These are phyloP conservation scores for Pseudogymnoascus sp. DNA, from an alignment of 2,329 filamentous ascomycete species.

Conservation along the genomic window DNA sequence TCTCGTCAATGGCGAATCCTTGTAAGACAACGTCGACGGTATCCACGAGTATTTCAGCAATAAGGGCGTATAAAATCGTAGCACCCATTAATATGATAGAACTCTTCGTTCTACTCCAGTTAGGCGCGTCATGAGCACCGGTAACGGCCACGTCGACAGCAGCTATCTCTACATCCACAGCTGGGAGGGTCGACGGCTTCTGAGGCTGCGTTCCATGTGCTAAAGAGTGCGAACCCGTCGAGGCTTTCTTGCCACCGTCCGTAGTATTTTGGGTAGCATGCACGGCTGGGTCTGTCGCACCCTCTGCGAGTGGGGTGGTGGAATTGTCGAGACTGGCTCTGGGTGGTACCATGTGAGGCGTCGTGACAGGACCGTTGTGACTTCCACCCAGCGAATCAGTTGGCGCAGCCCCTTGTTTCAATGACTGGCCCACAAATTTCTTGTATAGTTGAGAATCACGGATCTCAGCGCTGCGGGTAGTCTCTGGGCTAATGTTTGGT, in stretches of 20 bases:
- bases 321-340: slow-evolving; percentile 76
- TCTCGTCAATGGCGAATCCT: slow-evolving; percentile 87
- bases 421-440: slow-evolving; percentile 81
- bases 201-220: slow-evolving; percentile 21
- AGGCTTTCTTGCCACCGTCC: slow-evolving; percentile 43
- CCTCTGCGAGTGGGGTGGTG: slow-evolving; percentile 82
- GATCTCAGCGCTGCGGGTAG: slow-evolving; percentile 50
- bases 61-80: slow-evolving; percentile 88
- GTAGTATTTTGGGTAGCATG: slow-evolving; percentile 74
- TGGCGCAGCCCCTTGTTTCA: slow-evolving; percentile 55
- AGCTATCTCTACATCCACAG: slow-evolving; percentile 9
- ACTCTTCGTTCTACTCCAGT: slow-evolving; percentile 92
- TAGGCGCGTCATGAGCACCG: slow-evolving; percentile 93
- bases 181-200: neutral
- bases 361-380: slow-evolving; percentile 40
- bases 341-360: slow-evolving; percentile 70
- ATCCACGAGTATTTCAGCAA: slow-evolving; percentile 93
- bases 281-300: slow-evolving; percentile 84
- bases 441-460: slow-evolving; percentile 87
- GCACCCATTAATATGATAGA: slow-evolving; percentile 80
- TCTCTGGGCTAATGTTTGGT: slow-evolving; percentile 20
- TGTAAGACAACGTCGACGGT: slow-evolving; percentile 95
- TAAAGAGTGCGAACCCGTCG: slow-evolving; percentile 21
- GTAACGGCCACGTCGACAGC: slow-evolving; percentile 33
- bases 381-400: slow-evolving; percentile 24